Percentiles rank a stretch among this genome's conserved stretches.
These are phyloP conservation scores for Biscogniauxia marginata DNA, from an alignment of 2,329 filamentous ascomycete species.

Conservation along the genomic window DNA sequence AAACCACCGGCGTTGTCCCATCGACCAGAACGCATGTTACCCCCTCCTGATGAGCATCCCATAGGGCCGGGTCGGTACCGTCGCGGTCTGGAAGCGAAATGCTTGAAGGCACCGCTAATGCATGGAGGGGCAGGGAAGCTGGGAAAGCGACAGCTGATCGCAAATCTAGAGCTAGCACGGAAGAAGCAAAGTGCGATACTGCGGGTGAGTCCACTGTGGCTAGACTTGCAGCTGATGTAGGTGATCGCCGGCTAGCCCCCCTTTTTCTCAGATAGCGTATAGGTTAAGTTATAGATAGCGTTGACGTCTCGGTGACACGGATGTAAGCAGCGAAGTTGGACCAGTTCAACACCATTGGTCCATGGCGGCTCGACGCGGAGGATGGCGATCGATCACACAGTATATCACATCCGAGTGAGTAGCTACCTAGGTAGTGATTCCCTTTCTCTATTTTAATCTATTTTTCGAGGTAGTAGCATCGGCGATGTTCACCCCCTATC, in stretches of 20 bases:
- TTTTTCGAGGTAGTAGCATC: no score
- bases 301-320: slow-evolving; percentile 1
- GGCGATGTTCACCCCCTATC: background rate
- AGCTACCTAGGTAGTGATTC: no score
- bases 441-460: no score
- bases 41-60: slow-evolving; percentile 3
- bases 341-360: no score
- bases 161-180: background rate
- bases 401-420: no score
- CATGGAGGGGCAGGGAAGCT: no score
- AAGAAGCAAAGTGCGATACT: background rate
- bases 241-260: background rate
- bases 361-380: no score
- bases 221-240: background rate
- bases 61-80: background rate
- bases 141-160: background rate
- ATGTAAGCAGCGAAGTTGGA: background rate
- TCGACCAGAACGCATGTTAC: background rate
- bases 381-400: no score
- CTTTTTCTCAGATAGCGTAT: background rate
- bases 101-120: background rate
- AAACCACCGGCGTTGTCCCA: background rate
- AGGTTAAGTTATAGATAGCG: background rate
- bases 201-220: background rate
- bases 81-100: background rate